Conservation (phyloP, 2,329 filamentous ascomycete genomes). For the Penicillium glabrum region DNA sequence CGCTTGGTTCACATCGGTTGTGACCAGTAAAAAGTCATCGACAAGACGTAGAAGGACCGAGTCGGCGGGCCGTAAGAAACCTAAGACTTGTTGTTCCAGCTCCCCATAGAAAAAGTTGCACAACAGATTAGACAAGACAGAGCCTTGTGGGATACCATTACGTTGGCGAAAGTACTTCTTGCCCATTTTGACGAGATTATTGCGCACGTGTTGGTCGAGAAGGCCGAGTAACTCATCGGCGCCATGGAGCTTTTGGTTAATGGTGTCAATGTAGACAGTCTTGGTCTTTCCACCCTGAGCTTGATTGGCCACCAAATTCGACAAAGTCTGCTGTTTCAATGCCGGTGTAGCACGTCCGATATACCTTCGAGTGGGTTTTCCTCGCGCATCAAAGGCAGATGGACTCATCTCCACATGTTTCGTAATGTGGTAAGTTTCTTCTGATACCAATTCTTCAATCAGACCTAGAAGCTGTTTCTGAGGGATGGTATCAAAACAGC, state of each 20-base stretch:
- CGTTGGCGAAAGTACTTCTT: constrained; percentile 87
- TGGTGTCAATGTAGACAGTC: constrained; percentile 74
- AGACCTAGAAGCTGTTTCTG: constrained; percentile 71
- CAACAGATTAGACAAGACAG: constrained; percentile 78
- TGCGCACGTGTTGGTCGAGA: constrained; percentile 74
- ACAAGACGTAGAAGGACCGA: constrained; percentile 77
- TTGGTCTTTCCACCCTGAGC: constrained; percentile 53
- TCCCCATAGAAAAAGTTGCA: constrained; percentile 97
- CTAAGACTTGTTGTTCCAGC: constrained; percentile 69
- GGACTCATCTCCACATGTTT: constrained; percentile 73
- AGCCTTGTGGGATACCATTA: constrained; percentile 88
- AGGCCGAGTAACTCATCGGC: constrained; percentile 66
- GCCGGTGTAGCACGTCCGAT: constrained; percentile 51
- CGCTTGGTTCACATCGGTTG: constrained; percentile 66
- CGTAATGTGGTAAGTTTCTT: constrained; percentile 66
- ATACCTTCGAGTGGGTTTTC: constrained; percentile 48
- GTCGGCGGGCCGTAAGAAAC: constrained; percentile 62
- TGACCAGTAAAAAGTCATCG: constrained; percentile 92
- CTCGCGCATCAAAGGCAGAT: constrained; percentile 22
- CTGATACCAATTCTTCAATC: constrained; percentile 57
- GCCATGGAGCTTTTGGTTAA: constrained; percentile 58
- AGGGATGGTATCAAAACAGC: constrained; percentile 94
- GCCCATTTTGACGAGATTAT: constrained; percentile 84
- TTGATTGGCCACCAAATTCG: constrained; percentile 42
- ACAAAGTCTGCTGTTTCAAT: constrained; percentile 47